Evolutionary conservation across 371 early-diverging fungal species (phyloP).

Genomic region (Mucor velutinosus): DNA sequence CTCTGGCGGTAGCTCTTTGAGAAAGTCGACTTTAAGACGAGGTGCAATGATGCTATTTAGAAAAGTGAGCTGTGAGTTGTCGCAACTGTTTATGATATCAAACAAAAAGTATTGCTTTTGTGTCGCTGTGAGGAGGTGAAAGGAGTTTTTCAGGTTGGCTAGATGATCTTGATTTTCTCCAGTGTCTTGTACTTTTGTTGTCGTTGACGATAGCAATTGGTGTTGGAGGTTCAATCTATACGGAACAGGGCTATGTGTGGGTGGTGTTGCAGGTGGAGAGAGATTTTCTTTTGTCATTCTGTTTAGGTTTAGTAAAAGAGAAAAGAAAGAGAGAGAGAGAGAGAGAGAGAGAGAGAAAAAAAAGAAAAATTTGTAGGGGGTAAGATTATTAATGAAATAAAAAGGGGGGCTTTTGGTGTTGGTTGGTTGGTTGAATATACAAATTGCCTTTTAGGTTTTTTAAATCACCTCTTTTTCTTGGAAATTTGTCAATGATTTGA

Average conservation of each 20-base stretch:
- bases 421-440: not conserved
- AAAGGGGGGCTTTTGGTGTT: not conserved
- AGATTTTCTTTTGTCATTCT: slow-evolving; percentile 30
- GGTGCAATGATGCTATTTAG: slow-evolving; percentile 63
- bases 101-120: slow-evolving; percentile 44
- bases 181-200: slow-evolving; percentile 1
- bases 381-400: not conserved
- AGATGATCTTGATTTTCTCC: slow-evolving; percentile 36
- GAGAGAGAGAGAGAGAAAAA: slow-evolving; percentile 9
- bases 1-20: slow-evolving; percentile 75
- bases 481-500: not conserved
- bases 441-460: not conserved
- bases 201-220: slow-evolving; percentile 2
- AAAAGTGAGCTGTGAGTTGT: slow-evolving; percentile 57
- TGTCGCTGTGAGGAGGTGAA: slow-evolving; percentile 37
- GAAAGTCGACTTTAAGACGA: slow-evolving; percentile 78
- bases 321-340: not conserved
- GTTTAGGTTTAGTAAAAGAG: not conserved
- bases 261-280: slow-evolving; percentile 52
- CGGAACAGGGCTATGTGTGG: slow-evolving; percentile 33
- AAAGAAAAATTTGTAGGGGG: slow-evolving; percentile 6
- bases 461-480: slow-evolving; percentile 1
- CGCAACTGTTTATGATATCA: slow-evolving; percentile 56
- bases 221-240: slow-evolving; percentile 15
- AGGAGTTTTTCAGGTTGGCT: slow-evolving; percentile 35